Conservation (phyloP, 2,329 filamentous ascomycete species). For the Niveomyces coronatus region DNA sequence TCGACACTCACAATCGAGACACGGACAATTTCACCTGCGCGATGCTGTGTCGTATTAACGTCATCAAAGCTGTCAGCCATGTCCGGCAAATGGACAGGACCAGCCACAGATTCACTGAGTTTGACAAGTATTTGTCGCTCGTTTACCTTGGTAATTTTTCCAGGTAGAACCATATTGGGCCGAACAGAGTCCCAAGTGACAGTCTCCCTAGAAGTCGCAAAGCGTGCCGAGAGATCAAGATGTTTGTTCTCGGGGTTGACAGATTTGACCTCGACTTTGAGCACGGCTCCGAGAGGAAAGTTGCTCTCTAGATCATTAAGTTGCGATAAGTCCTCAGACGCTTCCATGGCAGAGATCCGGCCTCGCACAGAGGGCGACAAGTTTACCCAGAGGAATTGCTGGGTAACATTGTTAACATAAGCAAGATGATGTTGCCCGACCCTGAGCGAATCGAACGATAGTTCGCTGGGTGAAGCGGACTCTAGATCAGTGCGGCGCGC, state of each 20-base stretch:
- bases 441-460: constrained; percentile 64
- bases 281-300: constrained; percentile 83
- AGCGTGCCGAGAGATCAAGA: constrained; percentile 73
- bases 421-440: constrained; percentile 64
- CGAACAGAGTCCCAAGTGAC: constrained; percentile 63
- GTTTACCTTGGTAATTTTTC: constrained; percentile 73
- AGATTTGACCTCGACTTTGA: constrained; percentile 67
- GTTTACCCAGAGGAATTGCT: constrained; percentile 81
- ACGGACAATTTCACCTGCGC: constrained; percentile 76
- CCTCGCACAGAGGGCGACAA: constrained; percentile 81
- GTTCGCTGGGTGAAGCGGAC: constrained; percentile 30
- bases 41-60: constrained; percentile 63
- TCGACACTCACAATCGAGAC: constrained; percentile 81
- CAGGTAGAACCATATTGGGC: constrained; percentile 71
- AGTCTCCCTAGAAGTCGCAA: constrained; percentile 34
- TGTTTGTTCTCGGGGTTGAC: constrained; percentile 64
- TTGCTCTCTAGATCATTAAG: constrained; percentile 65
- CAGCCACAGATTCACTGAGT: constrained; percentile 69
- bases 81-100: constrained; percentile 72
- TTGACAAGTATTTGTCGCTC: constrained; percentile 80
- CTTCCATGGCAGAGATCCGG: constrained; percentile 69
- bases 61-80: constrained; percentile 78
- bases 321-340: constrained; percentile 75
- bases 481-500: constrained; percentile 61
- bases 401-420: constrained; percentile 81